phyloP scores from a whole-genome alignment of 768 basidiomycete genomes.

The Sarcodon sp. region DNA sequence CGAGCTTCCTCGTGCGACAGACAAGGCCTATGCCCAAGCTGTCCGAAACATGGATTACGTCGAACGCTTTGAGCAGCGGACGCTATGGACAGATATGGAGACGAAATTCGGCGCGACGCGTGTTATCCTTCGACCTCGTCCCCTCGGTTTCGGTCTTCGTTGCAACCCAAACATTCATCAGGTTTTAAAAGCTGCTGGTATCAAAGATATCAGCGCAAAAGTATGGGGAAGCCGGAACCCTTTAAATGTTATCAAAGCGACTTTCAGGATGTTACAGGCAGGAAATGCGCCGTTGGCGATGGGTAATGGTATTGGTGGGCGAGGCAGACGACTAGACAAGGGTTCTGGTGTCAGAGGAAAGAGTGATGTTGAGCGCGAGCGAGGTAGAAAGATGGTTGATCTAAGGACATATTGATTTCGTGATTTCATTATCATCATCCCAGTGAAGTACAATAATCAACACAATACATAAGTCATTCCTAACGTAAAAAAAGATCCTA shows the following conservation, averaged over 20 bases:
- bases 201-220: conserved; percentile 91
- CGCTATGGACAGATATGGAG: conserved; percentile 86
- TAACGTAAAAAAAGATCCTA: background rate
- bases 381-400: conserved; percentile 68
- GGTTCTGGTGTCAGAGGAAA: conserved; percentile 61
- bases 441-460: too few species aligned
- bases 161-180: conserved; percentile 86
- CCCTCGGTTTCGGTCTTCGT: conserved; percentile 84
- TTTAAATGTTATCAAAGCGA: conserved; percentile 76
- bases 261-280: conserved; percentile 72
- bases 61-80: conserved; percentile 86
- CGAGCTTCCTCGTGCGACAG: conserved; percentile 36
- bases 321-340: conserved; percentile 57
- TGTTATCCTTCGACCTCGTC: conserved; percentile 69
- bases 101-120: conserved; percentile 77
- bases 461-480: too few species aligned
- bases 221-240: conserved; percentile 89
- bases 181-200: conserved; percentile 85
- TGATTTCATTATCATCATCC: background rate
- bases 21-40: conserved; percentile 54
- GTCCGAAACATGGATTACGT: conserved; percentile 87
- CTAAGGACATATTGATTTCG: conserved; percentile 33
- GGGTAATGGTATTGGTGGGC: conserved; percentile 74
- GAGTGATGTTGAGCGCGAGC: conserved; percentile 65
- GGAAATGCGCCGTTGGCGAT: conserved; percentile 71